Evolutionary conservation across 208 protist species (phyloP), one percentile per base, ranked within the genome.

Genomic region (Crithidia sp.): DNA sequence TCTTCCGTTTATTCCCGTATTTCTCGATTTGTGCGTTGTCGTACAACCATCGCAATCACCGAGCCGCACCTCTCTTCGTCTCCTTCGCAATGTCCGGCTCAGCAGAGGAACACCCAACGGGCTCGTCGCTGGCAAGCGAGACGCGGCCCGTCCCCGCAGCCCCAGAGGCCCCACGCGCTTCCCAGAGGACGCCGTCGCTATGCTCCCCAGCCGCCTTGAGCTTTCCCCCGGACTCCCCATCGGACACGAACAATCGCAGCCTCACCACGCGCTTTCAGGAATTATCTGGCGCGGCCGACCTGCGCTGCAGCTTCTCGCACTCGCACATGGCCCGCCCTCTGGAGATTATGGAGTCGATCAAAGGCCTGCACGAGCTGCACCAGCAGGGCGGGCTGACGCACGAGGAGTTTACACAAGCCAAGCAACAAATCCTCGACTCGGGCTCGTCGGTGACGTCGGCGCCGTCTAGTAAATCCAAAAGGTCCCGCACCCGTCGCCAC

Each of bases 341-440:
- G 72, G 80, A 87, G 39, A 83, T 95, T 47, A 71, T 86, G 28
- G 79, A 93, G 70, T 85, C 81, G 60, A 93, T 95, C 45, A 76
- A 78, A n/a, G 73, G 71, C 7, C 73, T 93, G 44, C 88, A 95
- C 52, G 82, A 91, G 66, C 77, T 95, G 47, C 81, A 86, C 47
- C 81, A 90, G 67, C 58, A 67, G 5, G 90, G 90, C 59, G 86
- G 83, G 8, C 86, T 95, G 68, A 95, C 85, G 0, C 39, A 71
- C 41, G 84, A 91, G 53, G 87, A 95, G 80, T 95, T 95, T 49
- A 77, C 79, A 4, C 84, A 90, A 50, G 87, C 88, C 2, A 95
- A 95, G 77, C 87, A 91, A 73, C 76, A 79, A n/a, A 76, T 95
- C 14, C 75, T 95, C 6, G 78, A 90, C 39, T 73, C 67, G 14